Evolutionary conservation across 2,329 filamentous ascomycete species (phyloP).

Genomic region (Fusarium sp.): DNA sequence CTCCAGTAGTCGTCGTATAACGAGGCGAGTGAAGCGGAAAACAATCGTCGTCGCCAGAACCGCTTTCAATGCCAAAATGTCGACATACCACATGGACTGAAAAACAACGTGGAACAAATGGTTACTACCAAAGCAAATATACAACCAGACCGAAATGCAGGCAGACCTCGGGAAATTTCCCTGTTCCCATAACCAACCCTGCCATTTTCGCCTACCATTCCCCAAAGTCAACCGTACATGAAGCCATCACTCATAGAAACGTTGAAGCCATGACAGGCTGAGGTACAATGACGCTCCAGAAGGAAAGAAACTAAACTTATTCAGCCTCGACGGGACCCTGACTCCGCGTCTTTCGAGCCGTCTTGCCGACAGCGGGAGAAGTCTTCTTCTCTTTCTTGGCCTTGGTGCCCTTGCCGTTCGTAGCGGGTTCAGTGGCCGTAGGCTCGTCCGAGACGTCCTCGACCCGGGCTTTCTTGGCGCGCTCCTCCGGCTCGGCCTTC

Average conservation of each 20-base stretch:
- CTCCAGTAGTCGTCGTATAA: not conserved
- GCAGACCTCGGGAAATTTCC: slow-evolving; percentile 24
- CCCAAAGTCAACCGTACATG: slow-evolving; percentile 17
- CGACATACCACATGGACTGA: not conserved
- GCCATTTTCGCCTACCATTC: slow-evolving; percentile 40
- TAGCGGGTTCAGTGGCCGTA: slow-evolving; percentile 29
- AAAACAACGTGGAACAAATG: slow-evolving; percentile 7
- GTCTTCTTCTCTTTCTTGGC: slow-evolving; percentile 54
- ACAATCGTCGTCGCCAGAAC: not conserved
- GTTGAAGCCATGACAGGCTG: not conserved
- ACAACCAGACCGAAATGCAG: slow-evolving; percentile 27
- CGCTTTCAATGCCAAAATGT: not conserved
- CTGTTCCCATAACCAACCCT: slow-evolving; percentile 23
- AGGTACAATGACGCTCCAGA: not conserved
- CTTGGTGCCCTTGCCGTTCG: slow-evolving; percentile 46
- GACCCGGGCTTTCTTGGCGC: slow-evolving; percentile 56
- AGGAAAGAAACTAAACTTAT: slow-evolving; percentile 2
- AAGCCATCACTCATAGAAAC: slow-evolving; percentile 9
- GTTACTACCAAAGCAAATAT: slow-evolving; percentile 36
- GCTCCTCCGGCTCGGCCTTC: slow-evolving; percentile 45
- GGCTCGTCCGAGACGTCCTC: slow-evolving; percentile 46
- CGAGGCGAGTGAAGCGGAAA: not conserved
- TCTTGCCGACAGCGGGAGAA: slow-evolving; percentile 49
- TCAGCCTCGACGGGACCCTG: slow-evolving; percentile 53
- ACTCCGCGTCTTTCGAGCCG: slow-evolving; percentile 57